These are phyloP conservation scores for Coniochaeta prunicola DNA, from an alignment of 2,329 filamentous ascomycete genomes.

Conservation along the genomic window DNA sequence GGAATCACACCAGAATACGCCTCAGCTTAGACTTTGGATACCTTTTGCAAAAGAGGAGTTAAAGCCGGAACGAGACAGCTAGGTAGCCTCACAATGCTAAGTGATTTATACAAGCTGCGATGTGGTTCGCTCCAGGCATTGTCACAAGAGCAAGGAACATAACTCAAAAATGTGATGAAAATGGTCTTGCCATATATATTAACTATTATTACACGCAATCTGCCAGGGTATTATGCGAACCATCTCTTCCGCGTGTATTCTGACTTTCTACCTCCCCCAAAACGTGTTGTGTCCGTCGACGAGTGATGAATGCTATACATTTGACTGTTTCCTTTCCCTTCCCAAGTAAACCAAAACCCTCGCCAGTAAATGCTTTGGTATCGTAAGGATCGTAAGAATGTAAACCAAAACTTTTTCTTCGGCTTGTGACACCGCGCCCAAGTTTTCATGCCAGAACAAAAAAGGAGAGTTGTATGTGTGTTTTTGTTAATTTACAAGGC, in stretches of 20 bases:
- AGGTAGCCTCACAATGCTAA: too few relatives aligned
- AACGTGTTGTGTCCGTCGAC: not conserved
- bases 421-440: not conserved
- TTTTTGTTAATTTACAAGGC: conserved; percentile 33
- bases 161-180: too few relatives aligned
- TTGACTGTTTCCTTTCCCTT: not conserved
- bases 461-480: conserved; percentile 1
- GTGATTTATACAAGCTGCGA: too few relatives aligned
- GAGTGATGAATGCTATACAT: not conserved
- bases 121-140: too few relatives aligned
- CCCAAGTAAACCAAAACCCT: not conserved
- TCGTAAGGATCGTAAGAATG: conserved; percentile 10
- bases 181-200: not conserved
- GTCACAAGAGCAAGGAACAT: too few relatives aligned
- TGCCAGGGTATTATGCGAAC: not conserved
- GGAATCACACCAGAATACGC: too few relatives aligned
- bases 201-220: not conserved
- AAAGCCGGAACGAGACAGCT: too few relatives aligned
- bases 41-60: too few relatives aligned
- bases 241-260: not conserved
- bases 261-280: not conserved
- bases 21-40: too few relatives aligned
- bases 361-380: conserved; percentile 1
- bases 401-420: conserved; percentile 4
- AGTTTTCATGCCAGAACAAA: conserved; percentile 3